These are phyloP conservation scores for Paecilomyces sp. DNA, from an alignment of 2,329 filamentous ascomycete genomes.

Conservation along the genomic window DNA sequence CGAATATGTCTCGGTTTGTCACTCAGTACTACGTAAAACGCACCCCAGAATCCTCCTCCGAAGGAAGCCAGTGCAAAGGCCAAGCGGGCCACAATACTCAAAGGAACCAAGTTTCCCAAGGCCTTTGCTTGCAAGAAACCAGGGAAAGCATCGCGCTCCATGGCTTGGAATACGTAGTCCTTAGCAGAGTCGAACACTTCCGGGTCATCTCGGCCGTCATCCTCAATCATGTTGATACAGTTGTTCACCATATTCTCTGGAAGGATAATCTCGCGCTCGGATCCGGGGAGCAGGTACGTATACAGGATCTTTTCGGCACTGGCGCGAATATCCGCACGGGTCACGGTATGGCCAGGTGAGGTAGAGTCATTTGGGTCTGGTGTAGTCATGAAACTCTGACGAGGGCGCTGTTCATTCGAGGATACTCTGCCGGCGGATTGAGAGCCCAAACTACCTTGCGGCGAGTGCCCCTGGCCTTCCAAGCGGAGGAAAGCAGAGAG, in stretches of 20 bases:
- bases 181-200: constrained; percentile 97
- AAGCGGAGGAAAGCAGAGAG: constrained; percentile 81
- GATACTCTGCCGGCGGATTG: constrained; percentile 29
- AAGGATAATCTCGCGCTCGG: constrained; percentile 91
- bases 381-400: constrained; percentile 56
- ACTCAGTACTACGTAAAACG: constrained; percentile 87
- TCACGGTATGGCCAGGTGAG: constrained; percentile 75
- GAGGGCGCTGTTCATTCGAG: constrained; percentile 42
- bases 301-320: constrained; percentile 99
- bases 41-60: constrained; percentile 90
- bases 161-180: constrained; percentile 98
- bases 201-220: constrained; percentile 85
- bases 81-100: constrained; percentile 77
- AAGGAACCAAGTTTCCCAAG: constrained; percentile 87
- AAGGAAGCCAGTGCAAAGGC: constrained; percentile 79
- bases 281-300: constrained; percentile 89
- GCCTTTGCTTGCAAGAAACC: constrained; percentile 94
- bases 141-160: constrained; percentile 98
- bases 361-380: constrained; percentile 62
- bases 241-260: constrained; percentile 79
- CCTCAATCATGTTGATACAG: constrained; percentile 82
- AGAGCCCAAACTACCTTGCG: constrained; percentile 47
- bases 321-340: constrained; percentile 81
- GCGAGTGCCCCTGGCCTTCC: constrained; percentile 46
- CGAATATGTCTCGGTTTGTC: constrained; percentile 65